Conservation (phyloP, 2,329 filamentous ascomycete species). For the Trichoderma aggressivum region DNA sequence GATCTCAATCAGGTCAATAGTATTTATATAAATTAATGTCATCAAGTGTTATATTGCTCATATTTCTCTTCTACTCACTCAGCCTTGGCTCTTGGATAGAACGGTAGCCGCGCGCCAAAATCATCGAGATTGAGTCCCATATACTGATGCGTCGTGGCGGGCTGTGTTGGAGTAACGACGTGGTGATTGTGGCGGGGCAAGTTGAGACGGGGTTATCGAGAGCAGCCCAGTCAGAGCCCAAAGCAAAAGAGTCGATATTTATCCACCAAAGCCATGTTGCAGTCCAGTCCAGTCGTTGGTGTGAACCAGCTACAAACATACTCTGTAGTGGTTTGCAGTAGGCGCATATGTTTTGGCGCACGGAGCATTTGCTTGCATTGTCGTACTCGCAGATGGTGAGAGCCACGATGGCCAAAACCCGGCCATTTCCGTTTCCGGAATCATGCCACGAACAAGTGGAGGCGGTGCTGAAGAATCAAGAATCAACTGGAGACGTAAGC, state of each 20-base stretch:
- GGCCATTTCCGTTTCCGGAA: conserved; percentile 6
- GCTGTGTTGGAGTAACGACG: neutral
- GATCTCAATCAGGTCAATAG: neutral
- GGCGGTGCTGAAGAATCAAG: neutral
- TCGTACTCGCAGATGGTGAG: neutral
- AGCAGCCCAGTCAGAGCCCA: neutral
- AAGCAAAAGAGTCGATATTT: neutral
- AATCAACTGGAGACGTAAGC: conserved; percentile 1
- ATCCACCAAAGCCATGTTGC: neutral
- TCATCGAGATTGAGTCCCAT: neutral
- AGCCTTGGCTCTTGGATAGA: neutral
- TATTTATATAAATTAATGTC: neutral
- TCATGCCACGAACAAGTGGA: conserved; percentile 13
- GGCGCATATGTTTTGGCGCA: neutral
- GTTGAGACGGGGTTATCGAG: neutral
- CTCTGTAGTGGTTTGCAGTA: neutral
- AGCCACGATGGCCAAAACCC: neutral
- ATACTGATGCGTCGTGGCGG: neutral
- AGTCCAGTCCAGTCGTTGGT: neutral
- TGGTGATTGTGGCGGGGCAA: neutral
- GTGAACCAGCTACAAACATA: neutral
- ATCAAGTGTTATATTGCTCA: neutral
- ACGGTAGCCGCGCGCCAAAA: neutral
- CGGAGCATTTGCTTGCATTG: neutral
- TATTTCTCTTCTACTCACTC: neutral